phyloP scores from a whole-genome alignment of 2,329 filamentous ascomycete genomes.

The Trichophyton schoenleinii region DNA sequence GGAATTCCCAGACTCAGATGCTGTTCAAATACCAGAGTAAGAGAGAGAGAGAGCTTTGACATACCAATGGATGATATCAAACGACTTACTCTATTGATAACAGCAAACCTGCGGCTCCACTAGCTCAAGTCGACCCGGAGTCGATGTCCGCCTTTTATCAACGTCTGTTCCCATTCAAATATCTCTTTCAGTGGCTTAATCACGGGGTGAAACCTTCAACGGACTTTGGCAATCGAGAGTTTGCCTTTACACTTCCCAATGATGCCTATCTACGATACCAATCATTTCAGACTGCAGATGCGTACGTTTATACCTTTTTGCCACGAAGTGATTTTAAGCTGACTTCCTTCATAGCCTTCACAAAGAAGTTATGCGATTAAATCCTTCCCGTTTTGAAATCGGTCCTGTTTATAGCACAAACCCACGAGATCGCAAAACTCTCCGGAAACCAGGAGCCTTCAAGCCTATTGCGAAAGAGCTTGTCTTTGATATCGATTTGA shows the following conservation, averaged over 20 bases:
- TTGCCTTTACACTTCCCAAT: slow-evolving; percentile 87
- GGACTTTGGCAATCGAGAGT: slow-evolving; percentile 88
- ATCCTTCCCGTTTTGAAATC: slow-evolving; percentile 93
- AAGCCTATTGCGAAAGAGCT: slow-evolving; percentile 82
- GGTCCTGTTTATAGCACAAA: slow-evolving; percentile 94
- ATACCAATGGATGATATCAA: neutral
- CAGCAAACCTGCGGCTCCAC: slow-evolving; percentile 26
- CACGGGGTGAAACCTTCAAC: slow-evolving; percentile 74
- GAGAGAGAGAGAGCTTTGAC: neutral
- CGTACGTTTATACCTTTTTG: slow-evolving; percentile 30
- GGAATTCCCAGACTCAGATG: slow-evolving; percentile 44
- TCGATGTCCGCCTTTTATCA: slow-evolving; percentile 92
- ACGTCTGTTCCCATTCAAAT: slow-evolving; percentile 85
- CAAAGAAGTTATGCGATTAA: slow-evolving; percentile 77
- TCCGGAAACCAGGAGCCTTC: slow-evolving; percentile 70
- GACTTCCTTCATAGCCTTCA: slow-evolving; percentile 47
- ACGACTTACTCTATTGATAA: neutral
- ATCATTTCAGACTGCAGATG: slow-evolving; percentile 56
- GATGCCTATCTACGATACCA: slow-evolving; percentile 90
- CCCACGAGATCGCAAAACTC: slow-evolving; percentile 78
- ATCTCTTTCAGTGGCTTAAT: slow-evolving; percentile 95
- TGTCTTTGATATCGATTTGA: slow-evolving; percentile 99
- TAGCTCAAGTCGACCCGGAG: slow-evolving; percentile 56
- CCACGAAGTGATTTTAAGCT: neutral
- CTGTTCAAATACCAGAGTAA: slow-evolving; percentile 18